Conservation (phyloP, 2,329 filamentous ascomycete species). For the Verticillium isaacii region DNA sequence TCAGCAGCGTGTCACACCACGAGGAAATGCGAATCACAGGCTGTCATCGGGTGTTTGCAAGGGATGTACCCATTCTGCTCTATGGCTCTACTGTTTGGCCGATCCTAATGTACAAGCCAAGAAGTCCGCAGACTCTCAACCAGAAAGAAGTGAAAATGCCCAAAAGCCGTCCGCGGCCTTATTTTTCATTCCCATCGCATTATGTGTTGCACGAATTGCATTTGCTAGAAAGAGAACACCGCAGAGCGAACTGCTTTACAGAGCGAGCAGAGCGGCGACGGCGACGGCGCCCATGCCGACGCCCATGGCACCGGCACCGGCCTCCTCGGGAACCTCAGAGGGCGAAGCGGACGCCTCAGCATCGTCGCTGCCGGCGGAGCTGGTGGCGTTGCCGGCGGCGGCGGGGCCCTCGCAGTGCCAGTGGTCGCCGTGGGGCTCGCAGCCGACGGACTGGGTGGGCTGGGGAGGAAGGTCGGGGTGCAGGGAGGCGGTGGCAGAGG, state of each 20-base stretch:
- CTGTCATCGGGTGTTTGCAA: not conserved
- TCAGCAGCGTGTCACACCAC: too few relatives aligned
- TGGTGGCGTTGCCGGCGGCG: not conserved
- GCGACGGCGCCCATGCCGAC: slow-evolving; percentile 8
- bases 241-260: not conserved
- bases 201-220: not conserved
- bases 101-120: not conserved
- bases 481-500: not conserved
- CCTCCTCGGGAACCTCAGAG: slow-evolving; percentile 5
- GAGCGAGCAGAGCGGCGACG: slow-evolving; percentile 7
- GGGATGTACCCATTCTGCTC: not conserved
- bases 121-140: not conserved
- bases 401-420: slow-evolving; percentile 23
- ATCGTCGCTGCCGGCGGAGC: slow-evolving; percentile 1
- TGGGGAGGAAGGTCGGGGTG: slow-evolving; percentile 16
- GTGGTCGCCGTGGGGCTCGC: slow-evolving; percentile 30
- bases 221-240: not conserved
- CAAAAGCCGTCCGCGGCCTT: not conserved
- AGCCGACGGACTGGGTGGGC: slow-evolving; percentile 25
- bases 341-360: not conserved
- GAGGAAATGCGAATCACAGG: not conserved
- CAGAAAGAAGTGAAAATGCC: not conserved
- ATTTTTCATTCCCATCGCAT: not conserved
- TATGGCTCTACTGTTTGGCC: not conserved
- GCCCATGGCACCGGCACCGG: slow-evolving; percentile 4